A percentile compares a stretch with the other conserved stretches of the same genome.
Conservation (phyloP, 2,329 filamentous ascomycete species). For the Cladosporium phlei region DNA sequence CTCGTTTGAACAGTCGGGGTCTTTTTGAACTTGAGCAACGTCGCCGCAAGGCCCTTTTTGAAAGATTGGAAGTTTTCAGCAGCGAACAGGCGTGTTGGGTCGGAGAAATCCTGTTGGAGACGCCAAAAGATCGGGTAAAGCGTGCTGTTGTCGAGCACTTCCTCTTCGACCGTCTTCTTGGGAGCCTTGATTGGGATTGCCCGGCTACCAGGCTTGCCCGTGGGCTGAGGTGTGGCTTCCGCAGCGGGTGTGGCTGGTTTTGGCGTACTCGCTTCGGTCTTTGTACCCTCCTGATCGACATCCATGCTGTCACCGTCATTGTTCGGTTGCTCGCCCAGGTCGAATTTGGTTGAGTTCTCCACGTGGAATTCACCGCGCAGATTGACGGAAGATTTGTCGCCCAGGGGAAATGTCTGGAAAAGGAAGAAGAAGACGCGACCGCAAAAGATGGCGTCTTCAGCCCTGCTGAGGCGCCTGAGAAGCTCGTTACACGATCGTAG, state of each 20-base stretch:
- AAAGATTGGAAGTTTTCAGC: slow-evolving; percentile 64
- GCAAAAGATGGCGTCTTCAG: slow-evolving; percentile 95
- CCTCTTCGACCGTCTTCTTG: slow-evolving; percentile 38
- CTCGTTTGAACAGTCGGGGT: slow-evolving; percentile 63
- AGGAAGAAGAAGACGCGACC: slow-evolving; percentile 97
- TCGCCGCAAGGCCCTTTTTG: slow-evolving; percentile 58
- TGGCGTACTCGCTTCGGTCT: slow-evolving; percentile 10
- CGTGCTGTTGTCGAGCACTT: slow-evolving; percentile 58
- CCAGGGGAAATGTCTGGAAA: slow-evolving; percentile 94
- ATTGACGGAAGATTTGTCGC: slow-evolving; percentile 96
- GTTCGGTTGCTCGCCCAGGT: slow-evolving; percentile 45
- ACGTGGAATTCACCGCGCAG: slow-evolving; percentile 91
- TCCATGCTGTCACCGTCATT: slow-evolving; percentile 55
- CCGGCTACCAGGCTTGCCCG: slow-evolving; percentile 25
- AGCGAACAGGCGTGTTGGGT: slow-evolving; percentile 73
- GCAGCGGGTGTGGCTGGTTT: slow-evolving; percentile 18
- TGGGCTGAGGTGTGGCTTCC: slow-evolving; percentile 22
- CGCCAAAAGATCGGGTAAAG: slow-evolving; percentile 94
- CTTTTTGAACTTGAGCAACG: slow-evolving; percentile 69
- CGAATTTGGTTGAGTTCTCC: slow-evolving; percentile 86
- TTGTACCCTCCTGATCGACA: slow-evolving; percentile 50
- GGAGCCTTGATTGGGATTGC: slow-evolving; percentile 21
- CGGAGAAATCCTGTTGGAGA: slow-evolving; percentile 84
- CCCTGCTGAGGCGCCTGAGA: slow-evolving; percentile 84
- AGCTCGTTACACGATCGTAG: slow-evolving; percentile 94